These are phyloP conservation scores for Trichomonas gallinae DNA, from an alignment of 208 protist species.

Conservation along the genomic window DNA sequence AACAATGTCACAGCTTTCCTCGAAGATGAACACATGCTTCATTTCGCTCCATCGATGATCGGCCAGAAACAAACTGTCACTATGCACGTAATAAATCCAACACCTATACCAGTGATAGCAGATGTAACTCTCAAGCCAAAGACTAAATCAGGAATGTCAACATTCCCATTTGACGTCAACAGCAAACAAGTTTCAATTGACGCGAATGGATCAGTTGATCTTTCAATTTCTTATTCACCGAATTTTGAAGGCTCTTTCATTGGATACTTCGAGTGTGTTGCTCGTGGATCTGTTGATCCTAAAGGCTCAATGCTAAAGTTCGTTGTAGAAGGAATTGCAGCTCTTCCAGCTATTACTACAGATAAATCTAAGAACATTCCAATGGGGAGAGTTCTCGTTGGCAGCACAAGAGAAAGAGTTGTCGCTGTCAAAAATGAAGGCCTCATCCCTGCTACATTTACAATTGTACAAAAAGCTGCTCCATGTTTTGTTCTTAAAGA, in stretches of 20 bases:
- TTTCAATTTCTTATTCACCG: background rate
- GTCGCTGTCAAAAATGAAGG: background rate
- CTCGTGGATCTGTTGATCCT: background rate
- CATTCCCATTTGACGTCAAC: background rate
- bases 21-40: conserved; percentile 3
- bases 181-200: background rate
- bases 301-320: background rate
- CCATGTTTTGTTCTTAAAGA: background rate
- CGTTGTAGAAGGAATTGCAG: background rate
- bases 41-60: background rate
- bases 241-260: background rate
- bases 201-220: background rate
- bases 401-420: background rate
- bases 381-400: background rate
- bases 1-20: background rate
- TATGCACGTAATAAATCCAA: background rate
- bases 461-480: background rate
- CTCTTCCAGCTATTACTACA: background rate
- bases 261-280: background rate
- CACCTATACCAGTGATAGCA: background rate
- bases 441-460: background rate
- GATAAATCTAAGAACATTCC: background rate
- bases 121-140: background rate
- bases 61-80: background rate
- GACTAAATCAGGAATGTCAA: background rate